Evolutionary conservation across 257 asterid genomes (phyloP).

Genomic region (Solanum medicagineum): DNA sequence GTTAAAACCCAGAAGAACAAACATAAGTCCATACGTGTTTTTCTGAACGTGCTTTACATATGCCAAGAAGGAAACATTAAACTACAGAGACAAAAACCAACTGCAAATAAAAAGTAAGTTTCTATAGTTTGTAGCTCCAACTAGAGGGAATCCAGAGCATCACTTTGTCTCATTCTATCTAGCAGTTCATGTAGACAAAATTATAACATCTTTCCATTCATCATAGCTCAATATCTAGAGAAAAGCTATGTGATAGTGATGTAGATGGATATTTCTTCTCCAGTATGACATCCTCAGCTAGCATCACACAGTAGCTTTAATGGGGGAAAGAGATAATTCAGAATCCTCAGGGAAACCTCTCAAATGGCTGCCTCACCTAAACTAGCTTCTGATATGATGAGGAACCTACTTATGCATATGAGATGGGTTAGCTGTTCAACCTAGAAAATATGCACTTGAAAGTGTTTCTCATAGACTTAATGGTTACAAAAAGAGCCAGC

Average conservation of each 20-base stretch:
- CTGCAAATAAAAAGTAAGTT: not conserved
- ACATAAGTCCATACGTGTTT: not conserved
- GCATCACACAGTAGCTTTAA: not conserved
- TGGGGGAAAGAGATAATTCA: not conserved
- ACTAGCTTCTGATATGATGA: not conserved
- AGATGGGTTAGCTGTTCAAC: not conserved
- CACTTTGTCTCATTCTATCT: not conserved
- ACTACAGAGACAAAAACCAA: not conserved
- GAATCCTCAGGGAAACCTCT: not conserved
- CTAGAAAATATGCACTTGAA: not conserved
- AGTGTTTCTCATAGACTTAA: not conserved
- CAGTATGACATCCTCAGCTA: not conserved
- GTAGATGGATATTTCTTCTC: not conserved
- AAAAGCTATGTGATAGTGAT: not conserved
- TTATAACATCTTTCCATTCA: not conserved
- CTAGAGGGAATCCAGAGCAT: not conserved
- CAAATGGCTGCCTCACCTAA: not conserved
- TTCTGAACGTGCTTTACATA: not conserved
- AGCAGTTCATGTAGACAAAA: not conserved
- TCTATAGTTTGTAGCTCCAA: not conserved
- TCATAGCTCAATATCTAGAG: not conserved
- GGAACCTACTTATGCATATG: not conserved
- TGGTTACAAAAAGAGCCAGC: not conserved
- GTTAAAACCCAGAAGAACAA: conserved; percentile 1
- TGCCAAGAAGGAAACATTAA: not conserved